Base-by-base conservation (phyloP, 1,284 basidiomycete genomes). In the Austroboletus novae-zelandiae region DNA sequence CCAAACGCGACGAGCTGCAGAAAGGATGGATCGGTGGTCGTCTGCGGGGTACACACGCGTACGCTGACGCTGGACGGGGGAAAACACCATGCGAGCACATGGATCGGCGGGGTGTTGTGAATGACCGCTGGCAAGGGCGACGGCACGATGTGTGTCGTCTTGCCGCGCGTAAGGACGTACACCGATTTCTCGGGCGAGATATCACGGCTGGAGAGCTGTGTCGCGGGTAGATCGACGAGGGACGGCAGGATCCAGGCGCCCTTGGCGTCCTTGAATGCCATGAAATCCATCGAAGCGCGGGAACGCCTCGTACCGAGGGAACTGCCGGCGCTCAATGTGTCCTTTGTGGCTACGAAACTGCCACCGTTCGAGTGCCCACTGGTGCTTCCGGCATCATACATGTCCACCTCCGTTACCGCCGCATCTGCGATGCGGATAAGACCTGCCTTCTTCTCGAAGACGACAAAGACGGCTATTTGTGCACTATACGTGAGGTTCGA, bases 391-490 rank as follows among this genome's bases (percentile, higher is more conserved):
- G 79, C 75, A 43, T 86, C 86, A 56, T 74, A 78, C 39, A 90
- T 69, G 44, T 86, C 83, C 34, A 91, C 73, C 64, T 91, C 89
- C 29, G 83, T 80, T 7, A 90, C 89, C 14, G 86, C 83, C 36
- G 89, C 80, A 66, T 91, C 89, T 4, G 81, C 80, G 32, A 91
- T 66, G 27, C 89, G 84, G 58, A 91, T 90, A 66, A 88, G 73
- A 20, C 83, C 80, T 1, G 88, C 87, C 61, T 87, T 91, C 70
- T 91, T 91, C 64, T 91, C 89, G 61, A 91, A 91, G 25, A 84
- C 71, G 49, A 89, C 81, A 59, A 91, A 91, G 11, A 91, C 71
- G 56, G 80, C 81, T 59, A 87, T 79, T 56, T 90, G 88, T 3
- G 78, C 76, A 20, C 83, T 81, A 60, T 86, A 86, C 46, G 72